Conservation (phyloP, 805 yeast species). For the Lachancea thermotolerans region DNA sequence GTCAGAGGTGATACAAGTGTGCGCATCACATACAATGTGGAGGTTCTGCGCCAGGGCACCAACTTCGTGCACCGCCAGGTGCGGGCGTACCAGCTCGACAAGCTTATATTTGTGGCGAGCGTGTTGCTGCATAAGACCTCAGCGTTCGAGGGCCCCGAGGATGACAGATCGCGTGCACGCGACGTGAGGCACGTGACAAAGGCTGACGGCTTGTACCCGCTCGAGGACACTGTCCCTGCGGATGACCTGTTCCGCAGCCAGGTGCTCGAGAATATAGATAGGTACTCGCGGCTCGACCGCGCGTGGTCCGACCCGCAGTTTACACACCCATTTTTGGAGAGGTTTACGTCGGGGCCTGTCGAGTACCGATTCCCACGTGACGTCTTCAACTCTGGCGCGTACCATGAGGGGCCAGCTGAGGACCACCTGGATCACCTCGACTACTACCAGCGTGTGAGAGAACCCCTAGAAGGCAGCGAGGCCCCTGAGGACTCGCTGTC, state of each 20-base stretch:
- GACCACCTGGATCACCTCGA: slow-evolving; percentile 11
- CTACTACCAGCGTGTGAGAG: slow-evolving; percentile 24
- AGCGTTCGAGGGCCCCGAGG: slow-evolving; percentile 25
- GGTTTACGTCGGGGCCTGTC: slow-evolving; percentile 30
- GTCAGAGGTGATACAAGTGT: slow-evolving; percentile 42
- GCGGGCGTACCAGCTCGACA: slow-evolving; percentile 46
- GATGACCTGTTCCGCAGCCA: slow-evolving; percentile 17
- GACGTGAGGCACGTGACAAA: background rate
- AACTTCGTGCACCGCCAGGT: slow-evolving; percentile 49
- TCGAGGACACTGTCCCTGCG: slow-evolving; percentile 9
- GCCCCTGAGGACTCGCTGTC: slow-evolving; percentile 8
- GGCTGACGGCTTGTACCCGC: background rate
- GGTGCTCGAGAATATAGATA: slow-evolving; percentile 11
- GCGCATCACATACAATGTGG: slow-evolving; percentile 49
- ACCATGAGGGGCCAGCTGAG: background rate
- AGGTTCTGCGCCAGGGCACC: slow-evolving; percentile 44
- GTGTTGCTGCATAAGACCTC: slow-evolving; percentile 36
- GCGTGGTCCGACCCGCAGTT: slow-evolving; percentile 7
- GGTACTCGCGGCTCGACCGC: background rate
- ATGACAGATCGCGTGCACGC: background rate
- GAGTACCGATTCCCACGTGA: slow-evolving; percentile 33
- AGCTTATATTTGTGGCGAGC: slow-evolving; percentile 45
- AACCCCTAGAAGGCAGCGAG: background rate
- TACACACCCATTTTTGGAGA: slow-evolving; percentile 16
- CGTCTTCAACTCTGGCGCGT: slow-evolving; percentile 22